A percentile compares a stretch with the other conserved stretches of the same genome.
phyloP scores from a whole-genome alignment of 805 yeast genomes.

The Starmerella sp. region DNA sequence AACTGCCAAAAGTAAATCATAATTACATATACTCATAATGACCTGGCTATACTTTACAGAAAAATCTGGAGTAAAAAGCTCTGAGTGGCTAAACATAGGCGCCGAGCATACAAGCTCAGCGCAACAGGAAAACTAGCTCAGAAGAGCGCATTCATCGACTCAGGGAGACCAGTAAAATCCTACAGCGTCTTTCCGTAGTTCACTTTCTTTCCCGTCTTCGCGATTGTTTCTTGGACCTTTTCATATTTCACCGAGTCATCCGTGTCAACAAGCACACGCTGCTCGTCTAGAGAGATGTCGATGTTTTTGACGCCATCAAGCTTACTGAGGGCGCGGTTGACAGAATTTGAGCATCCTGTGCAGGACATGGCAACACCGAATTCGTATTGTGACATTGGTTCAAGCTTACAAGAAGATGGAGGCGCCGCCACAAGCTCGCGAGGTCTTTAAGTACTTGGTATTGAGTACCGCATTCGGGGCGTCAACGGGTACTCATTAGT shows the following conservation, averaged over 20 bases:
- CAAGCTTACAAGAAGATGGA: neutral
- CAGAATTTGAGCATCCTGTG: constrained; percentile 72
- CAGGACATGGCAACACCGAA: constrained; percentile 26
- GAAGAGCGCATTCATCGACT: neutral
- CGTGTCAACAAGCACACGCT: constrained; percentile 69
- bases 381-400: constrained; percentile 16
- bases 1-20: neutral
- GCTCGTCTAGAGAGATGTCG: constrained; percentile 67
- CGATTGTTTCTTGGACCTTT: constrained; percentile 64
- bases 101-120: too few species aligned
- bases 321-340: constrained; percentile 58
- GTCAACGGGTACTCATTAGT: neutral
- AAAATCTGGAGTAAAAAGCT: neutral
- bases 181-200: constrained; percentile 43
- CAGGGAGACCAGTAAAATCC: neutral
- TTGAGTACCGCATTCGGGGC: neutral
- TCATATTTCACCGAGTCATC: constrained; percentile 50
- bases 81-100: too few species aligned
- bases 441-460: neutral
- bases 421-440: neutral
- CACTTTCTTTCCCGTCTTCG: constrained; percentile 85
- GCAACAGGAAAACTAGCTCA: neutral
- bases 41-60: neutral
- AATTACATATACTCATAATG: neutral
- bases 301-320: constrained; percentile 64